Percentiles rank a stretch among this genome's conserved stretches.
Conservation (phyloP, 2,329 filamentous ascomycete genomes). For the Pestalotiopsis sp. region DNA sequence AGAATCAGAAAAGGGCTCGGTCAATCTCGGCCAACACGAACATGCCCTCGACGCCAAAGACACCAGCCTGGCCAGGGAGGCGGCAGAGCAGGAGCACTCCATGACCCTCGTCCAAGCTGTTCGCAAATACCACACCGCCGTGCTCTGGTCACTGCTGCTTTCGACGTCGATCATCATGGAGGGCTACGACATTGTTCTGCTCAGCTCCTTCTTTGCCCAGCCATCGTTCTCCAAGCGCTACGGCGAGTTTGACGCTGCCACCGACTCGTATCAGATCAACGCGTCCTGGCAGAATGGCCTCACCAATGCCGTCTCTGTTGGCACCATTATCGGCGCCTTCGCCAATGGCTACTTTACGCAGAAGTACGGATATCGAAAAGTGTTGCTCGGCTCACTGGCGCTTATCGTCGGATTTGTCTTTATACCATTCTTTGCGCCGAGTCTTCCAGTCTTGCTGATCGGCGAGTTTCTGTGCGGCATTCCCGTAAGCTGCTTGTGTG, state of each 20-base stretch:
- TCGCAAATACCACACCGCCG: slow-evolving; percentile 28
- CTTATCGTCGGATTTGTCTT: slow-evolving; percentile 31
- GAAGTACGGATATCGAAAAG: slow-evolving; percentile 29
- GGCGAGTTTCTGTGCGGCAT: slow-evolving; percentile 33
- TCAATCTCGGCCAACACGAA: slow-evolving; percentile 14
- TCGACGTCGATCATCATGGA: slow-evolving; percentile 35
- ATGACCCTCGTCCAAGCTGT: slow-evolving; percentile 29
- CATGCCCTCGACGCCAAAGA: slow-evolving; percentile 24
- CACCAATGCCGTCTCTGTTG: slow-evolving; percentile 38
- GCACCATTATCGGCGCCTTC: slow-evolving; percentile 42
- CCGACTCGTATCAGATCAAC: slow-evolving; percentile 25
- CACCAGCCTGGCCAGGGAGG: slow-evolving; percentile 28
- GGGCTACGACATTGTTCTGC: slow-evolving; percentile 33
- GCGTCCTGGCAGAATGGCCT: slow-evolving; percentile 44
- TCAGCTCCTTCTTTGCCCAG: slow-evolving; percentile 31
- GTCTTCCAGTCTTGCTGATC: slow-evolving; percentile 22
- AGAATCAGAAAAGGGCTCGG: neutral
- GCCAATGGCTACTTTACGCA: slow-evolving; percentile 36
- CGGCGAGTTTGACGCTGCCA: slow-evolving; percentile 24
- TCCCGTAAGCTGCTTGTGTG: neutral
- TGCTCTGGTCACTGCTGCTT: slow-evolving; percentile 31
- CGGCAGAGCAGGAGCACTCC: slow-evolving; percentile 32
- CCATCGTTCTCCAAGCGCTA: slow-evolving; percentile 32
- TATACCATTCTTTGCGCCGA: slow-evolving; percentile 28
- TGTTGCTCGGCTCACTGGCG: slow-evolving; percentile 29